A percentile compares a stretch with the other conserved stretches of the same genome.
phyloP scores from a whole-genome alignment of 495 filamentous ascomycete genomes.

The Penicillium psychrofluorescens region DNA sequence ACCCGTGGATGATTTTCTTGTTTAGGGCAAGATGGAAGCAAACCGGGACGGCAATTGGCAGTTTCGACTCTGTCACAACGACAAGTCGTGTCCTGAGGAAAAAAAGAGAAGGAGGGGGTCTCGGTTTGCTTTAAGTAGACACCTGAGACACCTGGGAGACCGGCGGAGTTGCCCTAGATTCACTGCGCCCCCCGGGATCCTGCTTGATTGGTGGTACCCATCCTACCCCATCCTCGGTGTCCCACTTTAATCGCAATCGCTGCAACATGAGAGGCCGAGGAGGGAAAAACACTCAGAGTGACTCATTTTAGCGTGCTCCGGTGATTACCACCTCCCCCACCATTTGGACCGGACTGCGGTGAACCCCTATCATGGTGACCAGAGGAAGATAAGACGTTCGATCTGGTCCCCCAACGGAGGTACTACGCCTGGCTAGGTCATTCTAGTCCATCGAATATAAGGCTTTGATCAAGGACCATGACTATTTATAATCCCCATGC shows the following conservation, averaged over 20 bases:
- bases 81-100: conserved; percentile 21
- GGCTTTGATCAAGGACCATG: too few relatives aligned
- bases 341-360: too few relatives aligned
- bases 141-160: conserved; percentile 1
- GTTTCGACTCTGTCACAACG: conserved; percentile 11
- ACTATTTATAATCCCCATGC: too few relatives aligned
- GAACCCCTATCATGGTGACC: too few relatives aligned
- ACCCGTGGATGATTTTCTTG: conserved; percentile 8
- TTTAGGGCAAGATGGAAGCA: neutral
- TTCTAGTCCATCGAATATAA: too few relatives aligned
- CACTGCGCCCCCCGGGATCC: conserved; percentile 3
- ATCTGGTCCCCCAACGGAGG: too few relatives aligned
- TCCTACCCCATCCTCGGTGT: too few relatives aligned
- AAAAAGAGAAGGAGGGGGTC: conserved; percentile 1
- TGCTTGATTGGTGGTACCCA: conserved; percentile 10
- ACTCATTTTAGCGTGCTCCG: conserved; percentile 24
- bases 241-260: too few relatives aligned
- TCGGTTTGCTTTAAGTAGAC: neutral
- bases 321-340: neutral
- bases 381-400: too few relatives aligned
- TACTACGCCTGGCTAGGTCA: too few relatives aligned
- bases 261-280: too few relatives aligned
- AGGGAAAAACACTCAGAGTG: conserved; percentile 16
- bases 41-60: neutral
- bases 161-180: neutral